phyloP scores from a whole-genome alignment of 2,329 filamentous ascomycete genomes.

The Claviceps spartinae region DNA sequence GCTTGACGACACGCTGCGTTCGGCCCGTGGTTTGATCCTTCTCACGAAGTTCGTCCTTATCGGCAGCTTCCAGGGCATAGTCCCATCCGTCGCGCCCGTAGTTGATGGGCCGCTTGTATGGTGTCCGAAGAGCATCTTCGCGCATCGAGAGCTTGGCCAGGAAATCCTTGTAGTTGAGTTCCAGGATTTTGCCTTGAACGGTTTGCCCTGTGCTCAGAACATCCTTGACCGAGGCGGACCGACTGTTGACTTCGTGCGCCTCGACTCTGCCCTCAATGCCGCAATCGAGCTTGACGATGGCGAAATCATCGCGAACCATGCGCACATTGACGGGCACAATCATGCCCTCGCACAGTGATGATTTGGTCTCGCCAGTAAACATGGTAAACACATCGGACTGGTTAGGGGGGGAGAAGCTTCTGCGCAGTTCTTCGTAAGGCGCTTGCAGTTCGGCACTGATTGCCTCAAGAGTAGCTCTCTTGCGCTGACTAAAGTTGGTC shows the following conservation, averaged over 20 bases:
- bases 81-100: conserved; percentile 78
- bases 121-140: conserved; percentile 64
- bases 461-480: conserved; percentile 89
- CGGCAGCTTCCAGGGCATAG: conserved; percentile 62
- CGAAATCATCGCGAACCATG: conserved; percentile 80
- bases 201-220: conserved; percentile 72
- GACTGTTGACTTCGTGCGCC: conserved; percentile 65
- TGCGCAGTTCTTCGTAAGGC: conserved; percentile 87
- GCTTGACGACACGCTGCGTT: conserved; percentile 90
- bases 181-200: conserved; percentile 74
- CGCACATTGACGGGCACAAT: conserved; percentile 81
- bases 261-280: conserved; percentile 85
- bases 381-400: conserved; percentile 85
- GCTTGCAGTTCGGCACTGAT: conserved; percentile 87
- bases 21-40: conserved; percentile 78
- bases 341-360: conserved; percentile 79
- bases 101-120: conserved; percentile 56
- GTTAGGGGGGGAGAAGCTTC: conserved; percentile 56
- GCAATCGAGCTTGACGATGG: conserved; percentile 86
- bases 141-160: conserved; percentile 71
- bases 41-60: conserved; percentile 71
- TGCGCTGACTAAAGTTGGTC: conserved; percentile 82
- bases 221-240: conserved; percentile 51
- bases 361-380: conserved; percentile 83
- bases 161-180: conserved; percentile 77